Conservation (phyloP, 2,329 filamentous ascomycete species). For the Xylaria sp. region DNA sequence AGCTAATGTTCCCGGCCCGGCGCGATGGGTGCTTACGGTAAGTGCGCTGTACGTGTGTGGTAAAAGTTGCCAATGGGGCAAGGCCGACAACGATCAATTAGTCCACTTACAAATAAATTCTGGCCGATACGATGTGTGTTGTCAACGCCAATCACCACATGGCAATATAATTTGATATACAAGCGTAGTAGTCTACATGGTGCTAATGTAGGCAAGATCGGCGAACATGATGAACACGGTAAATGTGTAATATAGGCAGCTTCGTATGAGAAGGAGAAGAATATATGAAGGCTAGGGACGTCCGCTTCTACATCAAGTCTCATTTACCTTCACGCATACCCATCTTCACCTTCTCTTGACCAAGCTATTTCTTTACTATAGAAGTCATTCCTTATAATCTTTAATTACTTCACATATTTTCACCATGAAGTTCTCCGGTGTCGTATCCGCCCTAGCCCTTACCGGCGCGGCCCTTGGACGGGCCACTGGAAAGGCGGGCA, state of each 20-base stretch:
- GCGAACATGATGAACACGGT: neutral
- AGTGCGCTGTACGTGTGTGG: neutral
- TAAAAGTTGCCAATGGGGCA: neutral
- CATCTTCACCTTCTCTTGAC: neutral
- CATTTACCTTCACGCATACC: neutral
- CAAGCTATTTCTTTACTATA: neutral
- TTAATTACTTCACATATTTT: neutral
- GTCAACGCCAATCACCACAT: neutral
- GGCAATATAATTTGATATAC: neutral
- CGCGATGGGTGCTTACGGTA: neutral
- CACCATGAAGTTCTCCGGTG: slow-evolving; percentile 24
- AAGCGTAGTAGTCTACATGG: neutral
- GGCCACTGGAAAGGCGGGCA: slow-evolving; percentile 12
- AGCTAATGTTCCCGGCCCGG: neutral
- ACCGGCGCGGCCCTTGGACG: slow-evolving; percentile 18
- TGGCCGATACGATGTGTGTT: neutral
- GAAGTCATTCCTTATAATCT: neutral
- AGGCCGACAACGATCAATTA: neutral
- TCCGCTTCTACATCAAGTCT: neutral
- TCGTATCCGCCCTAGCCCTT: slow-evolving; percentile 23
- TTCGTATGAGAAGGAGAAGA: neutral
- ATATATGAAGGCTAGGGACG: slow-evolving; percentile 8
- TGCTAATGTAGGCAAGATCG: neutral
- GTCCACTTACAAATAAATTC: neutral
- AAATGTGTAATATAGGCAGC: neutral